Evolutionary conservation across 2,329 filamentous ascomycete species (phyloP).

Genomic region (Neopestalotiopsis sp.): DNA sequence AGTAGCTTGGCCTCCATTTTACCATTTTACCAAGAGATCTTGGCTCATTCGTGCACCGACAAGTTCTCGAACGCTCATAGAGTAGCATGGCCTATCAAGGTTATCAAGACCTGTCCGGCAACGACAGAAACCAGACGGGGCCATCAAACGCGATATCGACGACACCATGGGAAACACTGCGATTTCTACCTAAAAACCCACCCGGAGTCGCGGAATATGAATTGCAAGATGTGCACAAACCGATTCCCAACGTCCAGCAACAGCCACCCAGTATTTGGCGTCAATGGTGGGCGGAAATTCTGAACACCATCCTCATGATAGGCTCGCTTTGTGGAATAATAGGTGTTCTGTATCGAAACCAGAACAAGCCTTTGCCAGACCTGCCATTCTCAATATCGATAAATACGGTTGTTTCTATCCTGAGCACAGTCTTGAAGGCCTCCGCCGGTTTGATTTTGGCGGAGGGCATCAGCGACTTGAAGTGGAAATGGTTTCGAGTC

Average conservation of each 20-base stretch:
- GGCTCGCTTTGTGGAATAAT: background rate
- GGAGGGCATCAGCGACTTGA: conserved; percentile 12
- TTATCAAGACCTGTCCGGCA: background rate
- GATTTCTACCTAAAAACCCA: background rate
- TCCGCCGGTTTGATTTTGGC: conserved; percentile 10
- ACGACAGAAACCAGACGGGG: background rate
- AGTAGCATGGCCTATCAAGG: background rate
- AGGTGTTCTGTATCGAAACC: background rate
- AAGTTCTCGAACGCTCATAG: background rate
- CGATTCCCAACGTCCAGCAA: background rate
- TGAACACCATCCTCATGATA: background rate
- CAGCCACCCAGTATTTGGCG: background rate
- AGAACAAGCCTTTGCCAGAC: background rate
- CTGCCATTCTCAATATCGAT: conserved; percentile 2
- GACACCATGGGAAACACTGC: background rate
- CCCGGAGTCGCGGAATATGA: background rate
- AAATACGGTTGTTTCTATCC: conserved; percentile 1
- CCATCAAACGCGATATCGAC: background rate
- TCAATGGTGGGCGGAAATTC: conserved; percentile 9
- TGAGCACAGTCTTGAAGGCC: conserved; percentile 10
- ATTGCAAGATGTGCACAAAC: background rate
- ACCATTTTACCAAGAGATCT: background rate
- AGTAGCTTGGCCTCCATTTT: background rate
- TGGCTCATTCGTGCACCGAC: background rate
- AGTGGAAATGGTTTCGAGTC: conserved; percentile 10